Evolutionary conservation across 2,329 filamentous ascomycete genomes (phyloP), one percentile per base, ranked within the genome.

Genomic region (Rhynchosporium secalis): DNA sequence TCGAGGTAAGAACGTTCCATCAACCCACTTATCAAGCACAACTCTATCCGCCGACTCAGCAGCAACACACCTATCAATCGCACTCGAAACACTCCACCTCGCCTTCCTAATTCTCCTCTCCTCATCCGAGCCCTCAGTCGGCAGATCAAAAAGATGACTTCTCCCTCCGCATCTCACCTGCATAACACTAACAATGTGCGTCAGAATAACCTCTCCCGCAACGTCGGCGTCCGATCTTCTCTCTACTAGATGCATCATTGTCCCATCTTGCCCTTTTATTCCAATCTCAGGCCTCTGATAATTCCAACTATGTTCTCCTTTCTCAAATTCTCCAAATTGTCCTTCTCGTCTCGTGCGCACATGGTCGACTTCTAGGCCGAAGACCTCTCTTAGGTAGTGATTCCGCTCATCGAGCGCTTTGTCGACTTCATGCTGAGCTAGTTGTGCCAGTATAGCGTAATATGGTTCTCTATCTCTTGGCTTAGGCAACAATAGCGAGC

Each of bases 101-200:
- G 60, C 60, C 38, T 54, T 28, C 29, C 60, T 47, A 46, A 62
- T 13, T 29, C 33, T n/a, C 29, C 52, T 56, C 59, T 57, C 59
- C 20, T 8, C 31, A 13, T 61, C 59, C 12, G 26, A 40, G 3
- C 59, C 59, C 31, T 47, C 43, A 43, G 15, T 49, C 29, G 59
- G 59, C 28, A 61, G 13, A 51, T 61, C 59, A 48, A 61, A 61
- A 1, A 61, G 52, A 61, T 40, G 59, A 31, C 38, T 54, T 28
- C 31, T 31, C 38, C 45, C 51, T 13, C 20, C 41, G 10, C 41
- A 43, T 3, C 31, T 40, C 0, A 41, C 48, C 31, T 61, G 49
- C 20, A 43, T 56, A 28, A 61, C 38, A 13, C 20, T 15, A 20
- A 56, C 29, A 36, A 15, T 20, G 43, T 61, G 45, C 13, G 36